Base-by-base conservation (phyloP, 1,139 yeast genomes). In the Geotrichum bryndzae region DNA sequence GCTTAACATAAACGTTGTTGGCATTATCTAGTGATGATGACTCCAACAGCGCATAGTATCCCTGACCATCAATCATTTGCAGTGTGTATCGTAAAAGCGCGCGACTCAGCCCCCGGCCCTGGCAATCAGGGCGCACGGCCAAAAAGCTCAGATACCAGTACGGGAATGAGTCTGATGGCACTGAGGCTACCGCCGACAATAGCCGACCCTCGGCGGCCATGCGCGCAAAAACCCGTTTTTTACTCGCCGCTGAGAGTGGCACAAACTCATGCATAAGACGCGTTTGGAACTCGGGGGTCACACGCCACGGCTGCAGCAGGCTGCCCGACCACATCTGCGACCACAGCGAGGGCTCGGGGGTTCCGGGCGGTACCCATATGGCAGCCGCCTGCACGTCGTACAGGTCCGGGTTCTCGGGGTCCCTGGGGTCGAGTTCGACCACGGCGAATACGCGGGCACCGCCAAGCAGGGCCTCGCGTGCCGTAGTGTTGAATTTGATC, bases 21-120 rank as follows among this genome's bases (percentile, higher is more conserved):
- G 57, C 57, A n/a, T 54, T 54, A 10, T 54, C 51, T 10, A 18
- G 25, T 4, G 57, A 35, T 5, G 57, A 54, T 10, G 57, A 54
- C 38, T 54, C 57, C 23, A 54, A 23, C 8, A 41, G 18, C 2
- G 46, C 46, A 18, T 41, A n/a, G 46, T 15, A 41, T 11, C 46
- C 46, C 46, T 13, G n/a, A 7, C 46, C 46, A n/a, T 41, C 46
- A 41, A 41, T 41, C 5, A 41, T 0, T 7, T 41, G 18, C 46
- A 41, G 18, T n/a, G 46, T 15, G n/a, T 41, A 41, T 2, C 3
- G 15, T 13, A 41, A n/a, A 15, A 41, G 18, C 7, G 46, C 46
- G 3, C 46, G 46, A 22, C 46, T n/a, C 3, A 41, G 22, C 1
- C 46, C 46, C 5, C n/a, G 46, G 46, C 46, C 46, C 18, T 41